A percentile compares a stretch with the other conserved stretches of the same genome.
phyloP scores from a whole-genome alignment of 2,329 filamentous ascomycete species.

The Xylariaceae sp. region DNA sequence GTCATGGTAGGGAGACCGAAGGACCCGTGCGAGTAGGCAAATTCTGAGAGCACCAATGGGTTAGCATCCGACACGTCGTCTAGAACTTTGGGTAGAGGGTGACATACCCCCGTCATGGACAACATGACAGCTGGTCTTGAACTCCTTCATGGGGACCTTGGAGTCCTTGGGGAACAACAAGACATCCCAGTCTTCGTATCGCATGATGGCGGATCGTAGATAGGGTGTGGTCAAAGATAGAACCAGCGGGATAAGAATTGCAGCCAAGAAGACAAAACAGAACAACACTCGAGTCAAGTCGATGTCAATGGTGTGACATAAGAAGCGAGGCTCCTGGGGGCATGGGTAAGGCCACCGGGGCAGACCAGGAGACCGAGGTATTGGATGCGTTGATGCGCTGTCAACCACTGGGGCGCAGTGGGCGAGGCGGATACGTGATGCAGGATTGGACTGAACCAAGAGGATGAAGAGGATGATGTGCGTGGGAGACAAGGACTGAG shows the following conservation, averaged over 20 bases:
- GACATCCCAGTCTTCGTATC: slow-evolving; percentile 84
- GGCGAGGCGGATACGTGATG: slow-evolving; percentile 19
- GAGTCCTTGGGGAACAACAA: slow-evolving; percentile 70
- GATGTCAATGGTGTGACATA: slow-evolving; percentile 23
- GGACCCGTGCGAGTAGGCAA: slow-evolving; percentile 48
- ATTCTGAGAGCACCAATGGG: slow-evolving; percentile 39
- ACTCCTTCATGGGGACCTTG: slow-evolving; percentile 74
- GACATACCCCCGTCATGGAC: slow-evolving; percentile 49
- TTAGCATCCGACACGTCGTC: neutral
- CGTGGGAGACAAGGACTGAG: neutral
- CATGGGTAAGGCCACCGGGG: slow-evolving; percentile 18
- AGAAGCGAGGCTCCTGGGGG: slow-evolving; percentile 20
- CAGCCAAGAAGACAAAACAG: slow-evolving; percentile 20
- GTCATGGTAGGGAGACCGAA: slow-evolving; percentile 63
- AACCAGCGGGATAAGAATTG: slow-evolving; percentile 12
- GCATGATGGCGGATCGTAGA: slow-evolving; percentile 54
- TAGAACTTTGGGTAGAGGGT: neutral
- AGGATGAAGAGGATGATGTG: slow-evolving; percentile 1
- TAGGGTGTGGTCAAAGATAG: slow-evolving; percentile 19
- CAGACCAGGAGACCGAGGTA: slow-evolving; percentile 12
- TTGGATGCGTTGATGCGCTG: slow-evolving; percentile 21
- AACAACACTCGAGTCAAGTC: slow-evolving; percentile 9
- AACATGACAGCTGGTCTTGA: slow-evolving; percentile 74
- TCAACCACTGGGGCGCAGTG: slow-evolving; percentile 6
- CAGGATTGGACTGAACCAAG: neutral